These are phyloP conservation scores for Alternaria longipes DNA, from an alignment of 2,329 filamentous ascomycete genomes.

Conservation along the genomic window DNA sequence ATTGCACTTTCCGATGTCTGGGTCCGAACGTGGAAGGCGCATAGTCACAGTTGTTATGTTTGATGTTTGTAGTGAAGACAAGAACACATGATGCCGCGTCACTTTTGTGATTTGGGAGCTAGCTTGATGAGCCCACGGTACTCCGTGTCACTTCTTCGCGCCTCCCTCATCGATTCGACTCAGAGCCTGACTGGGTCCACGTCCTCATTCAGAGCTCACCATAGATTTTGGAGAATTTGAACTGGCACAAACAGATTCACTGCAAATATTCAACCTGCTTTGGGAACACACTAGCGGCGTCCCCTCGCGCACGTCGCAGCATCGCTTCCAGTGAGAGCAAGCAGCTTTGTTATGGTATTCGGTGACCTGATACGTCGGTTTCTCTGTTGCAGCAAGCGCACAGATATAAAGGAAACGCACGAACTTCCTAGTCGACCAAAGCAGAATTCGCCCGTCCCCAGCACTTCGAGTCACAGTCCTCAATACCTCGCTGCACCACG, in stretches of 20 bases:
- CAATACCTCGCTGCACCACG: background rate
- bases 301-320: slow-evolving; percentile 7
- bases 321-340: slow-evolving; percentile 9
- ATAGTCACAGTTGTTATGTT: background rate
- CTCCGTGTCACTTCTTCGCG: slow-evolving; percentile 2
- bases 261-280: background rate
- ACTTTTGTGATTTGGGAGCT: slow-evolving; percentile 19
- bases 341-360: slow-evolving; percentile 12
- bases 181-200: background rate
- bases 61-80: background rate
- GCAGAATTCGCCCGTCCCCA: background rate
- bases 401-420: slow-evolving; percentile 18
- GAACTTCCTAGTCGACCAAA: slow-evolving; percentile 11
- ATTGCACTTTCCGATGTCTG: too few relatives aligned
- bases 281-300: slow-evolving; percentile 6
- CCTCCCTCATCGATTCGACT: background rate
- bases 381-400: slow-evolving; percentile 18
- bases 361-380: slow-evolving; percentile 2
- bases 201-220: background rate
- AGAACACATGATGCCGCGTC: slow-evolving; percentile 19
- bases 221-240: background rate
- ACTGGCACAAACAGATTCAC: slow-evolving; percentile 9
- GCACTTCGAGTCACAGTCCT: slow-evolving; percentile 1
- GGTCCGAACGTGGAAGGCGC: background rate
- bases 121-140: background rate